Base-by-base conservation (phyloP, 2,329 filamentous ascomycete species). In the Clarireedia monteithiana region DNA sequence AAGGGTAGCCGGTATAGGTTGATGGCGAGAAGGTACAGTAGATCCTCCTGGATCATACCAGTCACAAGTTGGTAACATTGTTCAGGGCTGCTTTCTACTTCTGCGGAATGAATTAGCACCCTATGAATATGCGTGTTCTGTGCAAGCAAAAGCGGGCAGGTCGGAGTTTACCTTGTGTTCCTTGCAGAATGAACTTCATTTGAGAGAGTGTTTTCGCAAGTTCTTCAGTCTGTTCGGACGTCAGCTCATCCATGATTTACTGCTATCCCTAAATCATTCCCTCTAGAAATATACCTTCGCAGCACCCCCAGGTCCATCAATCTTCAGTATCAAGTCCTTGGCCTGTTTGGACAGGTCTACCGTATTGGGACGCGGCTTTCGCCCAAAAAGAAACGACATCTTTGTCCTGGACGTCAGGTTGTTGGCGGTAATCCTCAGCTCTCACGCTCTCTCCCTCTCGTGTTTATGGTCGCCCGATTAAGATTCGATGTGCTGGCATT, bases 181-280 rank as follows among this genome's bases (percentile, higher is more conserved):
- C 94, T 77, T 97, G 92, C 14, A 99, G 82, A 58, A 94, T 84
- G 61, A 91, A 76, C 72, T 97, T 97, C 86, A 97, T 95, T 71
- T 95, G 89, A 52, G 81, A 80, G 61, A 99, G 80, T 64, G 91
- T 85, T 69, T 90, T 89, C 49, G 89, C 86, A 60, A 95, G 79
- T 68, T 96, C 91, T 69, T 97, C 92, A 60, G 85, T 81, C 91
- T 96, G 57, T 50, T 47, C 51, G 23, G 39, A 42, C 34, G 58
- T 67, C 57, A 66, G 63, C 38, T 49, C 53, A 60, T 55, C 50
- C 53, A 48, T 55, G 4, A 46, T 50, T 47, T 39, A 52, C 44
- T 26, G 50, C 12, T 10, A 17, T 36, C 20, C 17, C 40, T 42
- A 23, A 34, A 26, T 34, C 46, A 6, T 42, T 42, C 39, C 20